phyloP scores from a whole-genome alignment of 2,329 filamentous ascomycete genomes.

The Claviceps africana region DNA sequence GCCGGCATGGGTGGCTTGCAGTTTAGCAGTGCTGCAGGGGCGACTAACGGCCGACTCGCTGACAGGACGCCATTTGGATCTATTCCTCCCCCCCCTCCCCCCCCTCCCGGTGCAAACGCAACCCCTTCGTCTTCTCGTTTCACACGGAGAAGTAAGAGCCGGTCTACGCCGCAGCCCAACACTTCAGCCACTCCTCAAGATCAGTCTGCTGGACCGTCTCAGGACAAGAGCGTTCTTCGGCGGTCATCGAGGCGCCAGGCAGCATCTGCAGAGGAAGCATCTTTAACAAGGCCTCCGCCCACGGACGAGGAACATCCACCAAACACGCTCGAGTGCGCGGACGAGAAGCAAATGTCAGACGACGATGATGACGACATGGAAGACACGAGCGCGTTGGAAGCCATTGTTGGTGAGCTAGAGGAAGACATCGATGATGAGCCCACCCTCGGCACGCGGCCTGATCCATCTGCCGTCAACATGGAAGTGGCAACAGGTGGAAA shows the following conservation, averaged over 20 bases:
- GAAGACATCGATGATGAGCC: conserved; percentile 66
- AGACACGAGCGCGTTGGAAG: conserved; percentile 57
- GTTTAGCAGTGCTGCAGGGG: conserved; percentile 30
- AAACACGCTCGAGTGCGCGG: conserved; percentile 76
- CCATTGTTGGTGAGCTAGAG: conserved; percentile 81
- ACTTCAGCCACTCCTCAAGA: conserved; percentile 26
- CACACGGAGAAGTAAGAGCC: conserved; percentile 32
- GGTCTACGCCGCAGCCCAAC: conserved; percentile 27
- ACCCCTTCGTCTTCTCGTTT: conserved; percentile 30
- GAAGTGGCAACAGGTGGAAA: conserved; percentile 78
- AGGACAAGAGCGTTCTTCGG: conserved; percentile 45
- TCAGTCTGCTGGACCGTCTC: conserved; percentile 33
- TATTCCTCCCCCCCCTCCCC: conserved; percentile 17
- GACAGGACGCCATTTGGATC: conserved; percentile 29
- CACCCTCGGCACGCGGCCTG: conserved; percentile 39
- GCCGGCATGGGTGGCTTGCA: conserved; percentile 56
- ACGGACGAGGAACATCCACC: conserved; percentile 48
- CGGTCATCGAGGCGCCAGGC: conserved; percentile 50
- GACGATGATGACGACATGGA: conserved; percentile 40
- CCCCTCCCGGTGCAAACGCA: conserved; percentile 14
- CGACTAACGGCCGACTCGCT: conserved; percentile 30
- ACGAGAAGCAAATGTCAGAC: conserved; percentile 71
- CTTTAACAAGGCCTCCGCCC: conserved; percentile 36
- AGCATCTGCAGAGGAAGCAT: conserved; percentile 36
- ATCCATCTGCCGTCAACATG: conserved; percentile 77